Base-by-base conservation (phyloP, 2,329 filamentous ascomycete species). In the Talaromyces sp. region DNA sequence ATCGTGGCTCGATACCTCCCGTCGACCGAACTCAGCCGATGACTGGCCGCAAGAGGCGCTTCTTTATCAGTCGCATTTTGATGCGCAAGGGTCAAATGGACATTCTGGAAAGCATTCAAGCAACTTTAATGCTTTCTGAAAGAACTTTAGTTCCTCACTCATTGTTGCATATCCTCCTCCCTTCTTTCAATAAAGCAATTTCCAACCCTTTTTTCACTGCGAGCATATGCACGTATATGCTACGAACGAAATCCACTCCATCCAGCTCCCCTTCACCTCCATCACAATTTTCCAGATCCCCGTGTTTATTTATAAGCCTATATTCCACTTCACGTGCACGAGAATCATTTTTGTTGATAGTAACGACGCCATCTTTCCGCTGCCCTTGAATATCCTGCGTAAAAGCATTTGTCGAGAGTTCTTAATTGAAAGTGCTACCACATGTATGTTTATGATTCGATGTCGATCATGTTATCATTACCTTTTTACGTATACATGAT, bases 31-130 rank as follows among this genome's bases (percentile, higher is more conserved):
- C 55, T 41, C 63, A 57, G 15, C 60, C 64, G 37, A 58, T 31
- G 72, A 75, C 39, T 77, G 73, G 73, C 69, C 73, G 2, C 72
- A 72, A 53, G 73, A 76, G 63, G 73, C 74, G 25, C 63, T 75
- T 22, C 70, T 75, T 57, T 76, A 75, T 61, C 71, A 74, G 53
- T 52, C 57, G 7, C 57, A 50, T 15, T 52, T 56, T 46, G 53
- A 59, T 35, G 6, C 8, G 39, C 25, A 55, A 11, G 19, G 21
- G 45, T 33, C 53, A 2, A 41, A 56, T 35, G 57, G 40, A 19
- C 41, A 55, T 51, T 31, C 31, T 28, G 43, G 51, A 33, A 52
- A 17, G 19, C 13, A 52, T 28, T 25, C 33, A 17, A 7, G 35
- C 22, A 36, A 39, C 7, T 52, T 52, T 10, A 52, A 52, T 52